Conservation (phyloP, 2,329 filamentous ascomycete species). For the Epichloe aotearoae region DNA sequence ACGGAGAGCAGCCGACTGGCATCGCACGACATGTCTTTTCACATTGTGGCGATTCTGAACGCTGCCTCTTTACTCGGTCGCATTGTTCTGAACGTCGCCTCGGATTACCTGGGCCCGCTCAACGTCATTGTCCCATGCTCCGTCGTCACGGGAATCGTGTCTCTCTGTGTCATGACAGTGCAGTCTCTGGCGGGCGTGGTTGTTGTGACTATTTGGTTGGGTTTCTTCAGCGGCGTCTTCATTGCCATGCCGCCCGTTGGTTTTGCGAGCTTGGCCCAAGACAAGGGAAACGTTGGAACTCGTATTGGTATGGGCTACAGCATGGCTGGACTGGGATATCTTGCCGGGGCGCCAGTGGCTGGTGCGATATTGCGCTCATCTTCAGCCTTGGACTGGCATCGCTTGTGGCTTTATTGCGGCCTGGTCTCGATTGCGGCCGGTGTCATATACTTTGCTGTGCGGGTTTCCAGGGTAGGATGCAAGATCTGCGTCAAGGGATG, state of each 20-base stretch:
- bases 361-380: slow-evolving; percentile 15
- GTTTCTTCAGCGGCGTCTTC: slow-evolving; percentile 30
- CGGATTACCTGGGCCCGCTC: slow-evolving; percentile 21
- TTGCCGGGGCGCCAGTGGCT: slow-evolving; percentile 22
- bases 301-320: slow-evolving; percentile 26
- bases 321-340: slow-evolving; percentile 17
- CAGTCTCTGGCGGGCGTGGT: slow-evolving; percentile 19
- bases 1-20: slow-evolving; percentile 27
- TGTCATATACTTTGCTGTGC: not conserved
- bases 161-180: slow-evolving; percentile 24
- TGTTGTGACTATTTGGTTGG: slow-evolving; percentile 21
- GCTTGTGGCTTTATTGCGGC: not conserved
- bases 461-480: not conserved
- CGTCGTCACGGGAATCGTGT: slow-evolving; percentile 16
- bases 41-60: slow-evolving; percentile 31
- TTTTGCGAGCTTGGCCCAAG: slow-evolving; percentile 24
- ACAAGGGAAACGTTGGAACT: slow-evolving; percentile 28
- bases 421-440: not conserved
- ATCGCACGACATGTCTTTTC: slow-evolving; percentile 20
- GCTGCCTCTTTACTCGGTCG: slow-evolving; percentile 31
- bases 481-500: not conserved
- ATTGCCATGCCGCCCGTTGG: slow-evolving; percentile 26
- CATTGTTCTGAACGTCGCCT: slow-evolving; percentile 25
- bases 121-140: slow-evolving; percentile 20
- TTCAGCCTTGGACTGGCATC: slow-evolving; percentile 6